A percentile compares a stretch with the other conserved stretches of the same genome.
Evolutionary conservation across 1,139 yeast genomes (phyloP).

Genomic region (Lodderomyces theae): DNA sequence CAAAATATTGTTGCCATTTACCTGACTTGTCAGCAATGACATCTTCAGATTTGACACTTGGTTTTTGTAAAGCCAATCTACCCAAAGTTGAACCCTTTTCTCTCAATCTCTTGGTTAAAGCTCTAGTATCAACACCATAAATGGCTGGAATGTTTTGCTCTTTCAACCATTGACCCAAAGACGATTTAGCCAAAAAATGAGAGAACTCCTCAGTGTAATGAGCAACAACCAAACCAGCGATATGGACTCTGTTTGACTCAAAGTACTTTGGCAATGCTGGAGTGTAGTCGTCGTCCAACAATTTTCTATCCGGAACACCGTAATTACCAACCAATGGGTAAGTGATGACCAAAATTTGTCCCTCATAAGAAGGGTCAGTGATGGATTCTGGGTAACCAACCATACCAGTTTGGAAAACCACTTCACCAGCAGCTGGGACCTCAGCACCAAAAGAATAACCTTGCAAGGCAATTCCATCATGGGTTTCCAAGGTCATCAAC

Average conservation of each 20-base stretch:
- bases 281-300: constrained; percentile 67
- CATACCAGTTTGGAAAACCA: constrained; percentile 99
- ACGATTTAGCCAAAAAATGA: constrained; percentile 87
- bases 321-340: constrained; percentile 97
- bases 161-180: constrained; percentile 91
- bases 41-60: constrained; percentile 36
- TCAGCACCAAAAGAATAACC: constrained; percentile 99
- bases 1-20: constrained; percentile 62
- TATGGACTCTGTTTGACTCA: constrained; percentile 87
- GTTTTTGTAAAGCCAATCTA: constrained; percentile 65
- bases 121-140: constrained; percentile 96
- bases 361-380: constrained; percentile 98
- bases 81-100: constrained; percentile 92
- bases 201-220: constrained; percentile 96
- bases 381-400: constrained; percentile 98
- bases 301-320: constrained; percentile 92
- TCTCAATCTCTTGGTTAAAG: constrained; percentile 89
- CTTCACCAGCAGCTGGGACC: constrained; percentile 88
- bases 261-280: constrained; percentile 85
- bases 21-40: constrained; percentile 17
- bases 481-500: constrained; percentile 85
- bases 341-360: constrained; percentile 95
- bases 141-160: constrained; percentile 92
- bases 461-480: constrained; percentile 84
- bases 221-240: constrained; percentile 96